Conservation (phyloP, 129 eudicot species). For the Silybum marianum region DNA sequence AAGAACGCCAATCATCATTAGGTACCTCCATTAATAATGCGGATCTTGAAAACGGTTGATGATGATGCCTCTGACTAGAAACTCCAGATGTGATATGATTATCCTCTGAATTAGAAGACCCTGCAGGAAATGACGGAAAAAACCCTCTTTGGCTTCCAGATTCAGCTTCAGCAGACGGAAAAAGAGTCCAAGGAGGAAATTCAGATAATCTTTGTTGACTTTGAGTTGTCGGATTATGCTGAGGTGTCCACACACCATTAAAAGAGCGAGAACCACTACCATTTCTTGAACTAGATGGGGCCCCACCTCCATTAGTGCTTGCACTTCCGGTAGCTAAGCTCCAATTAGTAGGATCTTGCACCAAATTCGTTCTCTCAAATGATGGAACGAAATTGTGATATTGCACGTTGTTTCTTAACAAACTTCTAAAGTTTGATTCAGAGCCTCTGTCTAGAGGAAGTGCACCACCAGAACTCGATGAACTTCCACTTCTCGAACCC, state of each 20-base stretch:
- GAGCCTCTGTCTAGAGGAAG: conserved; percentile 47
- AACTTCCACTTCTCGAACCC: conserved; percentile 52
- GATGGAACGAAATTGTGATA: conserved; percentile 46
- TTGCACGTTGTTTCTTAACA: conserved; percentile 45
- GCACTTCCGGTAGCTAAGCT: conserved; percentile 50
- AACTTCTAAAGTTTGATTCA: conserved; percentile 48
- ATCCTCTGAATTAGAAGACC: conserved; percentile 47
- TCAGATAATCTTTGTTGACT: conserved; percentile 46
- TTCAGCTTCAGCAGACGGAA: conserved; percentile 59
- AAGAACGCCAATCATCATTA: conserved; percentile 64
- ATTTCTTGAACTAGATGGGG: conserved; percentile 44
- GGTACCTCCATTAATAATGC: conserved; percentile 56
- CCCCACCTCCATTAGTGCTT: conserved; percentile 36
- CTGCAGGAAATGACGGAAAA: conserved; percentile 30
- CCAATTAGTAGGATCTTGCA: conserved; percentile 63
- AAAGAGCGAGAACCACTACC: conserved; percentile 30
- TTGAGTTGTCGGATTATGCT: conserved; percentile 41
- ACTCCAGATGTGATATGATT: conserved; percentile 35
- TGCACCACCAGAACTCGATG: conserved; percentile 35
- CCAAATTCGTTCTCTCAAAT: conserved; percentile 43
- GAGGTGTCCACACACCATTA: conserved; percentile 43
- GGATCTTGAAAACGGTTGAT: conserved; percentile 43
- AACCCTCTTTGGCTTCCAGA: conserved; percentile 52
- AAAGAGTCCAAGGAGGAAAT: conserved; percentile 56
- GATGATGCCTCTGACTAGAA: conserved; percentile 40